Base-by-base conservation (phyloP, 805 yeast genomes). In the Maudiozyma bulderi region DNA sequence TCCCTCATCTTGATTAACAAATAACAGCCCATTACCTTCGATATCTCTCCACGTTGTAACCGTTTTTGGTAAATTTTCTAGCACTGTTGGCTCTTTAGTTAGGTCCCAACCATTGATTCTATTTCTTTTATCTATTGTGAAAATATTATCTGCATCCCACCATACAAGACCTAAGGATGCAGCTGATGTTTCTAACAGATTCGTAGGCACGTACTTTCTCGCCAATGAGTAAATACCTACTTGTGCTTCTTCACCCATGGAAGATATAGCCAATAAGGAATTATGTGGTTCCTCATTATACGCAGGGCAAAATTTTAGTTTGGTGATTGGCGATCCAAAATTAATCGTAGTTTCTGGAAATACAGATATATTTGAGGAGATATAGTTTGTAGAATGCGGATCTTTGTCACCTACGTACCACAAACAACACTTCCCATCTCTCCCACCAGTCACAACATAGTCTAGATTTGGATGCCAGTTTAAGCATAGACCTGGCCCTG, bases 381-480 rank as follows among this genome's bases (percentile, higher is more conserved):
- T 49, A 51, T 57, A 15, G 95, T 87, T 3, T 85, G 15, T n/a
- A 11, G 31, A 6, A 5, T 26, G 31, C 15, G 10, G 7, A 20
- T 34, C 45, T 35, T 48, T 54, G 37, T 64, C 67, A 7, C 70
- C 68, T 28, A 65, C 52, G 44, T 64, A 61, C 70, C 70, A 66
- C 11, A 64, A 49, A 39, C 64, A 62, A 35, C 65, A 59, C 50
- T 65, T 64, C 47, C 84, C 83, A 66, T 93, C 99, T 57, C 97
- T 74, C 7, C 99, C 99, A 13, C 97, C 97, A 20, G 96, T 86
- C 5, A 83, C 82, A 20, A 93, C 76, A 57, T 82, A 86, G 53
- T 90, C 95, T 37, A 74, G 63, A 38, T 80, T 82, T 0, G 95
- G 95, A 60, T 90, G 96, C 82, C 95, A 89, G 57, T 87, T 89